Conservation (phyloP, 2,329 filamentous ascomycete species). For the Apiospora malaysiana region DNA sequence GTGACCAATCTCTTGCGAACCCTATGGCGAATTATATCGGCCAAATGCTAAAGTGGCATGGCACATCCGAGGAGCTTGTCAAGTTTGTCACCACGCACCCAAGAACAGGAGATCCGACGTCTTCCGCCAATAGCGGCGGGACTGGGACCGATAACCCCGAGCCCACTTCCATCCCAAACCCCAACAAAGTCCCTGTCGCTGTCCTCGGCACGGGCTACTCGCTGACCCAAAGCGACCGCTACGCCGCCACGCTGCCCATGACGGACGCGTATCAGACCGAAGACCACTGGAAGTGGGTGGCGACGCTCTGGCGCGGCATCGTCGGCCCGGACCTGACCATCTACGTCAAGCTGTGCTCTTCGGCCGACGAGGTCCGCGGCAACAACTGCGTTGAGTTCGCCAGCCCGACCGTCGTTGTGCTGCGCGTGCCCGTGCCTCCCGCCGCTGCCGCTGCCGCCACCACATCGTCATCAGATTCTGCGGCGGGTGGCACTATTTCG, state of each 20-base stretch:
- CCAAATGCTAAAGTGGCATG: conserved; percentile 76
- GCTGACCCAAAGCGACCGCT: conserved; percentile 77
- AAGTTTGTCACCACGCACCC: conserved; percentile 49
- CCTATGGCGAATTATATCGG: conserved; percentile 67
- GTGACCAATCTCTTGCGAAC: conserved; percentile 39
- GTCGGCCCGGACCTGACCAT: conserved; percentile 82
- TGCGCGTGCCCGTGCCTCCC: conserved; percentile 49
- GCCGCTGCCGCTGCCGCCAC: conserved; percentile 33
- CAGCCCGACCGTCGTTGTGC: conserved; percentile 59
- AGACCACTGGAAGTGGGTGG: conserved; percentile 99
- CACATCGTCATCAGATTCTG: background rate
- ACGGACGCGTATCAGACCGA: conserved; percentile 77
- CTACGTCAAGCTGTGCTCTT: conserved; percentile 57
- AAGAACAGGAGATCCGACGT: background rate
- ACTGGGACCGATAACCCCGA: background rate
- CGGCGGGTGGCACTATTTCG: background rate
- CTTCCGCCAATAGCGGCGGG: background rate
- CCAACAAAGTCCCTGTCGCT: conserved; percentile 67
- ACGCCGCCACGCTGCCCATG: conserved; percentile 76
- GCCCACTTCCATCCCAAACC: conserved; percentile 18
- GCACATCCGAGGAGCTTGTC: conserved; percentile 73
- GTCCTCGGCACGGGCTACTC: conserved; percentile 81
- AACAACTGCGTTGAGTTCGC: conserved; percentile 62
- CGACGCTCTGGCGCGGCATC: conserved; percentile 88
- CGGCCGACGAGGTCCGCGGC: conserved; percentile 24